A percentile compares a stretch with the other conserved stretches of the same genome.
Evolutionary conservation across 176 grass and related monocot genomes (phyloP).

Genomic region (Aegilops sharonensis): DNA sequence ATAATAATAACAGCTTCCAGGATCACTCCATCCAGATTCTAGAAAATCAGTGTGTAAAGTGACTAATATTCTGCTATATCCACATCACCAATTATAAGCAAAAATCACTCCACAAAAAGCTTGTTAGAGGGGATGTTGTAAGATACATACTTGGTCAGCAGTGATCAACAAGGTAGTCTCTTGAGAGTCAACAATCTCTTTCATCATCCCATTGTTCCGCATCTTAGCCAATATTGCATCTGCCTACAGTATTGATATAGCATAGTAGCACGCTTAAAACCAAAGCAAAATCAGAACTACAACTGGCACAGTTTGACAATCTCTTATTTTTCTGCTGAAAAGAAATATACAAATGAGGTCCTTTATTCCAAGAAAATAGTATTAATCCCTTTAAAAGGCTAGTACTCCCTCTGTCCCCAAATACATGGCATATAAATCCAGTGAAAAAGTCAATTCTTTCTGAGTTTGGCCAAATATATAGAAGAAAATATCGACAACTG

Average conservation of each 20-base stretch:
- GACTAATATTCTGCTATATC: background rate
- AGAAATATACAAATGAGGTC: background rate
- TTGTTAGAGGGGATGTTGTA: background rate
- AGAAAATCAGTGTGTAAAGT: background rate
- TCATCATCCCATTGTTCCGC: slow-evolving; percentile 55
- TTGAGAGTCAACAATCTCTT: slow-evolving; percentile 48
- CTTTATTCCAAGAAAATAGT: background rate
- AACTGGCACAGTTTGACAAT: background rate
- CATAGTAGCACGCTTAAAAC: background rate
- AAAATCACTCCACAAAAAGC: background rate
- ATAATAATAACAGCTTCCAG: background rate
- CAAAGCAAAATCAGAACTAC: background rate
- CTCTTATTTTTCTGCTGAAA: background rate
- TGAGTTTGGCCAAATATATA: too few relatives aligned
- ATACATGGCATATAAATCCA: too few relatives aligned
- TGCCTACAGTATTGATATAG: slow-evolving; percentile 39
- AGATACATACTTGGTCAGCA: slow-evolving; percentile 65
- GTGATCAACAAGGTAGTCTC: slow-evolving; percentile 73
- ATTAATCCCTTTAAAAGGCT: background rate
- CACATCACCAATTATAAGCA: background rate
- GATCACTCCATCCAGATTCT: background rate
- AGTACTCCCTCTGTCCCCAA: background rate
- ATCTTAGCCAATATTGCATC: slow-evolving; percentile 84
- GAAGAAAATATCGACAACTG: too few relatives aligned
- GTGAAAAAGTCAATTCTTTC: too few relatives aligned